Conservation (phyloP, 1,139 yeast species). For the Candida tropicalis region DNA sequence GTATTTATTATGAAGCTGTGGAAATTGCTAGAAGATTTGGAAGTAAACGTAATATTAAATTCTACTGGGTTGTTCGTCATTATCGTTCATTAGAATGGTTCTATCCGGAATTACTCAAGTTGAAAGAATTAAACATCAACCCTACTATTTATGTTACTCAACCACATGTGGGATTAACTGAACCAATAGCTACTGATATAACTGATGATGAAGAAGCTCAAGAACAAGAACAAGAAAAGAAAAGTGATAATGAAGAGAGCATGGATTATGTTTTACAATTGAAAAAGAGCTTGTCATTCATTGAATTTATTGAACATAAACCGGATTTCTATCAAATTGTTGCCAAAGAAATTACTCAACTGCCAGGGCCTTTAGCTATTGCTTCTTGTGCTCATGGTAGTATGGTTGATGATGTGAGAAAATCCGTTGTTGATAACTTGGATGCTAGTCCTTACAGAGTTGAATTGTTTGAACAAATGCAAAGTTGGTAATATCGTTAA, state of each 20-base stretch:
- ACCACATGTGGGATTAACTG: slow-evolving; percentile 21
- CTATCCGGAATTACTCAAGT: slow-evolving; percentile 39
- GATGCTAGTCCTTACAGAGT: slow-evolving; percentile 32
- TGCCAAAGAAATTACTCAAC: slow-evolving; percentile 30
- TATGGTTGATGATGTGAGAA: slow-evolving; percentile 45
- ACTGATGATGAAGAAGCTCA: slow-evolving; percentile 21
- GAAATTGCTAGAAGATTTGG: slow-evolving; percentile 22
- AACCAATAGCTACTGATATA: slow-evolving; percentile 14
- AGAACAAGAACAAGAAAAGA: slow-evolving; percentile 18
- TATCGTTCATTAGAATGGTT: slow-evolving; percentile 54
- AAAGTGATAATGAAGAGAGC: slow-evolving; percentile 18
- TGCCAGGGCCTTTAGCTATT: slow-evolving; percentile 37
- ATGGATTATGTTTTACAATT: slow-evolving; percentile 20
- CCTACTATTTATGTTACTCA: slow-evolving; percentile 43
- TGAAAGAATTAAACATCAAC: slow-evolving; percentile 27
- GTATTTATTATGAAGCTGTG: slow-evolving; percentile 37
- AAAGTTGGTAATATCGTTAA: slow-evolving; percentile 17
- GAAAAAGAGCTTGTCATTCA: slow-evolving; percentile 23
- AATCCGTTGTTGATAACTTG: slow-evolving; percentile 32
- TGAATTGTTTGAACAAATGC: slow-evolving; percentile 45
- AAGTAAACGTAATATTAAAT: slow-evolving; percentile 21
- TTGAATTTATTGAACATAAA: slow-evolving; percentile 39
- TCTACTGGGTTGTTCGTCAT: slow-evolving; percentile 42
- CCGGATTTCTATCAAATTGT: slow-evolving; percentile 46
- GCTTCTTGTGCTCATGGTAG: slow-evolving; percentile 45